Evolutionary conservation across 2,329 filamentous ascomycete species (phyloP), one percentile per base, ranked within the genome.

Genomic region (Microcyclosporella mali): DNA sequence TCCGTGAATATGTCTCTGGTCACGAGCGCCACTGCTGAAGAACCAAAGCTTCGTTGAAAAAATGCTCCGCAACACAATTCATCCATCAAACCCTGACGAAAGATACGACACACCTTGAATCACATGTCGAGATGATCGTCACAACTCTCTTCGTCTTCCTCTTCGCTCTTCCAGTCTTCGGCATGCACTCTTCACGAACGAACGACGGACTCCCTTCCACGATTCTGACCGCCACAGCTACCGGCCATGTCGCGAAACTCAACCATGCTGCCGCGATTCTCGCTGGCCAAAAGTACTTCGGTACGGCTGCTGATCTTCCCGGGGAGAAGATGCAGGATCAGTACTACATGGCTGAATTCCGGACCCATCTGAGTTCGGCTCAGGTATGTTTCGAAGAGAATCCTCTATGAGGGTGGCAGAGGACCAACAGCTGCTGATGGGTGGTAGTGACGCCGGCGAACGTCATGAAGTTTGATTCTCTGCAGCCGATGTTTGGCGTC

Each of bases 321-420:
- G 56, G 56, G 21, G 58, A 49, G 15, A 29, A 29, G 2, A 72
- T 77, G 49, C 59, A 77, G 28, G 76, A 84, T 61, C 57, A 63
- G 10, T 55, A 69, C 19, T 85, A 84, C 60, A 64, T 71, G 14
- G 60, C 65, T 15, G 75, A 82, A 47, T 66, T 81, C 32, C 70
- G 70, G 66, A 81, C 59, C 65, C 57, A 6, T 64, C 67, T 35
- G 78, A 82, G 56, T 84, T 84, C 54, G 81, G 81, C 25, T 74
- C 80, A 37, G 42, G 42, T 40, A 25, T 21, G 25, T 11, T 18
- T 33, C 10, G 21, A 15, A 6, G 12, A 9, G 16, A 11, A 14
- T 16, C 8, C 8, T 15, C 9, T 8, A 10, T 35, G 16, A 17
- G 17, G 33, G 7, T 35, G n/a, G 14, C 15, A 7, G 7, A 10